Evolutionary conservation across 805 yeast genomes (phyloP).

Genomic region (Ascoidea rubescens): DNA sequence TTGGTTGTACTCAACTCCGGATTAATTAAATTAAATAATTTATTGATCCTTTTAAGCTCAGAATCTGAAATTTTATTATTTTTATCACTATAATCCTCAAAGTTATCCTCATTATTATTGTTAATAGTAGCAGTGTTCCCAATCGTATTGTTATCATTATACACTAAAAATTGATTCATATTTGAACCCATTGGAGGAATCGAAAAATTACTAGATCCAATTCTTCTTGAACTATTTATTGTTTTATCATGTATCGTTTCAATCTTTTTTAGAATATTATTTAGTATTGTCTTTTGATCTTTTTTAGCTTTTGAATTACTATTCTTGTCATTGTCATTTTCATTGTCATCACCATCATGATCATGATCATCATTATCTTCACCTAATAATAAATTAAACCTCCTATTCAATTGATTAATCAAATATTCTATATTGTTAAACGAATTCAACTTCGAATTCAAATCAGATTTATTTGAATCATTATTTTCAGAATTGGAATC

Average conservation of each 20-base stretch:
- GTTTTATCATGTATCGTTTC: constrained; percentile 5
- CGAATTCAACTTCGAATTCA: not conserved
- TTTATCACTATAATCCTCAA: not conserved
- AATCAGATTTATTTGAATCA: too few species aligned
- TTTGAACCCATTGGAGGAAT: not conserved
- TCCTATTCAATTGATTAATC: constrained; percentile 7
- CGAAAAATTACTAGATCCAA: not conserved
- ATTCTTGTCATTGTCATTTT: not conserved
- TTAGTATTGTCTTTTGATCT: not conserved
- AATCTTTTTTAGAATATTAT: constrained; percentile 3
- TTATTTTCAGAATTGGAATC: not conserved
- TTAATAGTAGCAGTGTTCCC: not conserved
- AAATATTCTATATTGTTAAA: constrained; percentile 6
- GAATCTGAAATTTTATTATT: not conserved
- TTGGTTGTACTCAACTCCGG: not conserved
- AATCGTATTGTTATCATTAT: too few species aligned
- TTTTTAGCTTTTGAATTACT: constrained; percentile 3
- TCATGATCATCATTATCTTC: not conserved
- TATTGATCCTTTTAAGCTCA: constrained; percentile 1
- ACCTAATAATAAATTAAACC: constrained; percentile 5
- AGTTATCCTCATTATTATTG: not conserved
- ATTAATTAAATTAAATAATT: constrained; percentile 1
- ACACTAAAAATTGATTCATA: too few species aligned
- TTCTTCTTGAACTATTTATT: too few species aligned
- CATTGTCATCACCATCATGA: not conserved